Percentiles rank a stretch among this genome's conserved stretches.
Conservation (phyloP, 2,329 filamentous ascomycete species). For the Talaromyces piceae region DNA sequence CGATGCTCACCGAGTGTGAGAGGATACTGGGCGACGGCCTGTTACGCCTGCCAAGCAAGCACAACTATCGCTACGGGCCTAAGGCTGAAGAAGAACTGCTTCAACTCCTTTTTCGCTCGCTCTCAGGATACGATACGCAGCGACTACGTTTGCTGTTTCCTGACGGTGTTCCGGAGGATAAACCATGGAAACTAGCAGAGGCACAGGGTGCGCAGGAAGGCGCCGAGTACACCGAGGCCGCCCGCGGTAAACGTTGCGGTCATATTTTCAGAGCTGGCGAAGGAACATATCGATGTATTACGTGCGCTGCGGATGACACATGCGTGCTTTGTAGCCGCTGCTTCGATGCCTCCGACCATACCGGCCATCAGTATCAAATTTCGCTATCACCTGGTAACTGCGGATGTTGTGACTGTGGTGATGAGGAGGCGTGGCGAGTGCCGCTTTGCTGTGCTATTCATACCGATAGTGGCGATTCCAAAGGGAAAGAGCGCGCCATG, state of each 20-base stretch:
- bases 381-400: conserved; percentile 83
- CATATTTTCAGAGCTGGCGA: conserved; percentile 96
- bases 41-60: conserved; percentile 64
- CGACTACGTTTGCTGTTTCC: conserved; percentile 79
- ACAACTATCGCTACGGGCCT: conserved; percentile 68
- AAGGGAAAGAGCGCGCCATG: conserved; percentile 50
- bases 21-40: conserved; percentile 77
- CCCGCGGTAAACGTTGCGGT: conserved; percentile 86
- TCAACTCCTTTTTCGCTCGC: conserved; percentile 74
- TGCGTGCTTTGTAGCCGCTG: conserved; percentile 91
- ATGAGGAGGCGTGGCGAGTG: conserved; percentile 84
- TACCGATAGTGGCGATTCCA: conserved; percentile 51
- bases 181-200: conserved; percentile 67
- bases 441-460: conserved; percentile 88
- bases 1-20: conserved; percentile 53
- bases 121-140: conserved; percentile 67
- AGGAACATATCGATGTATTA: conserved; percentile 88
- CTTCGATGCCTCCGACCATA: conserved; percentile 92
- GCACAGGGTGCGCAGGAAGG: conserved; percentile 91
- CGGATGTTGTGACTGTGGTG: conserved; percentile 95
- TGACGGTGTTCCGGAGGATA: conserved; percentile 53
- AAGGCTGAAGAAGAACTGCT: conserved; percentile 66
- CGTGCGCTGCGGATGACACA: conserved; percentile 88
- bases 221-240: conserved; percentile 87
- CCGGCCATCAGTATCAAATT: conserved; percentile 85